Base-by-base conservation (phyloP, 176 grass and related monocot genomes). In the Poa pratensis region DNA sequence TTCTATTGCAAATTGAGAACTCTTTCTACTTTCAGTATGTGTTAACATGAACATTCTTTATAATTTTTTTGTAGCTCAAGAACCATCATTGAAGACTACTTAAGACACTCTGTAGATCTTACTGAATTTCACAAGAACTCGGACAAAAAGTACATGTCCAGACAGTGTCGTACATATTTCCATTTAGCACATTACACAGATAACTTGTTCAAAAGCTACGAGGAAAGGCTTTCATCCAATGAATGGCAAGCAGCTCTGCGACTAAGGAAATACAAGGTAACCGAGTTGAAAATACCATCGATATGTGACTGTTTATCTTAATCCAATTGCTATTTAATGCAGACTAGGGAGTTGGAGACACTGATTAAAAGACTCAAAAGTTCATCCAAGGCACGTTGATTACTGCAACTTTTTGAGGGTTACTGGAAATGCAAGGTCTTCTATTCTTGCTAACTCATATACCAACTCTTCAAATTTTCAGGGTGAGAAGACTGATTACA, bases 231-330 rank as follows among this genome's bases (percentile, higher is more conserved):
- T 42, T 88, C 90, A 75, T 97, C 95, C 12, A 97, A 78, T 50
- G 95, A 97, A 73, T 94, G 95, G 95, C 95, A 97, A 94, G 92
- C 92, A 80, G 92, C 95, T 80, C 81, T 97, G 86, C 86, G 92
- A 45, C 45, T 97, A 68, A 93, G 90, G 65, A 94, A 97, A 53
- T 92, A 91, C 87, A 94, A 97, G 90, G 95, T 93, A 80, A 43
- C 30, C 0, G n/a, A 76, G 20, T 77, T 86, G 30, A 43, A 30
- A 77, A 30, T 70, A 35, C 64, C 71, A 61, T 62, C 11, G 18
- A 69, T 42, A 42, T 82, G n/a, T 52, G 53, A 51, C 52, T 73
- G 80, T 71, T 86, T 86, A 11, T 74, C 61, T 65, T 72, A 57
- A 85, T 62, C 52, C n/a, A 76, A 26, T 60, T 80, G 58, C 61